Conservation (phyloP, 1,284 basidiomycete species). For the Cystobasidiaceae sp. region DNA sequence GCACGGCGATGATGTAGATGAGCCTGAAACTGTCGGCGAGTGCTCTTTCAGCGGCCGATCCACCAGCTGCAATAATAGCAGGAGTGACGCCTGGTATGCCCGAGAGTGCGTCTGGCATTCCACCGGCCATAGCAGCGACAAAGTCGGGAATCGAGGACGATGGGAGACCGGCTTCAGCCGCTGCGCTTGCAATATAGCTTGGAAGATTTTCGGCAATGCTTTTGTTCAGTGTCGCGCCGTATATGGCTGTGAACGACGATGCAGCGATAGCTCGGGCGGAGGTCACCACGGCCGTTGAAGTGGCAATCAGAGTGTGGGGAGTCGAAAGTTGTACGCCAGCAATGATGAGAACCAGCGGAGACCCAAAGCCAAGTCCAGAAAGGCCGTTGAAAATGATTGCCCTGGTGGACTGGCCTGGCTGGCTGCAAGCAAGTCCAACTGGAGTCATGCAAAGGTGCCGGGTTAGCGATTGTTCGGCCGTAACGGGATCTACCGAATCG, state of each 20-base stretch:
- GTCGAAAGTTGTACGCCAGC: constrained; percentile 34
- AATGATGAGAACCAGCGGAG: constrained; percentile 38
- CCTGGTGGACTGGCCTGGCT: constrained; percentile 27
- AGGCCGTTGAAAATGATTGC: constrained; percentile 31
- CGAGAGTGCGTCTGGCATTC: constrained; percentile 5
- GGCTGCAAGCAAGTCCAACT: constrained; percentile 32
- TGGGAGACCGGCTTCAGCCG: constrained; percentile 31
- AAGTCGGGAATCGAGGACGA: constrained; percentile 20
- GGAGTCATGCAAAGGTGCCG: neutral
- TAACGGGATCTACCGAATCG: neutral
- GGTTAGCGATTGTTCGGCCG: neutral
- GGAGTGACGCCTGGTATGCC: constrained; percentile 31
- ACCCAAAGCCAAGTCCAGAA: constrained; percentile 35
- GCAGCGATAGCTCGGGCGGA: constrained; percentile 34
- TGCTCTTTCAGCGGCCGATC: constrained; percentile 51
- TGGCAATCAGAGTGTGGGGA: constrained; percentile 38
- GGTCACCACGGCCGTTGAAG: constrained; percentile 35
- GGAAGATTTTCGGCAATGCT: constrained; percentile 14
- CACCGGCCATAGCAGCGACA: constrained; percentile 4
- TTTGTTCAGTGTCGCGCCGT: constrained; percentile 29
- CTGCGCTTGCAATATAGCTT: constrained; percentile 30
- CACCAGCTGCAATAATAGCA: constrained; percentile 24
- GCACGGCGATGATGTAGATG: constrained; percentile 10
- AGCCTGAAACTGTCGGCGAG: constrained; percentile 42
- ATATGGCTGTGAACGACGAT: constrained; percentile 34